Evolutionary conservation across 1,139 yeast species (phyloP), one percentile per base, ranked within the genome.

Genomic region (Yamadazyma dendronema): DNA sequence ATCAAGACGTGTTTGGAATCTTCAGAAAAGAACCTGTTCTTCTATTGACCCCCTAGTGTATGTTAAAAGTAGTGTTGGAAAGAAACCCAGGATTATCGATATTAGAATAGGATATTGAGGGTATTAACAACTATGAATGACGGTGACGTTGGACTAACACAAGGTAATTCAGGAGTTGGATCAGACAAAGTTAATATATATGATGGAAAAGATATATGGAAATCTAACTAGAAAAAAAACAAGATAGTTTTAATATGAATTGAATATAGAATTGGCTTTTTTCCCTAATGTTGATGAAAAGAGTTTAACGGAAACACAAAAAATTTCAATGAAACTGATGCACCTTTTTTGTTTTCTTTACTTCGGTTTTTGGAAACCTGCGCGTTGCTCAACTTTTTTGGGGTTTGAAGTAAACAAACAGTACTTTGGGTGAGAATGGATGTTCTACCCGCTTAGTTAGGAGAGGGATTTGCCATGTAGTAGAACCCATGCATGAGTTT

Each of bases 401-500:
- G 49, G 48, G 24, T 24, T 21, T 33, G 27, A 32, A 27, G 48
- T 47, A 47, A 47, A 47, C 49, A 46, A 37, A 43, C 37, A 26
- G n/a, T n/a, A n/a, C n/a, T n/a, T n/a, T n/a, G n/a, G n/a, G n/a
- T n/a, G n/a, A n/a, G n/a, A n/a, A n/a, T n/a, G n/a, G n/a, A n/a
- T n/a, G n/a, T n/a, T n/a, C n/a, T n/a, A n/a, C n/a, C n/a, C n/a
- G n/a, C n/a, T n/a, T n/a, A n/a, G n/a, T n/a, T n/a, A n/a, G n/a
- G n/a, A n/a, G n/a, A n/a, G n/a, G n/a, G n/a, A n/a, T n/a, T n/a
- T n/a, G n/a, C n/a, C n/a, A n/a, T n/a, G n/a, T n/a, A n/a, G n/a
- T n/a, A n/a, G n/a, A n/a, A n/a, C n/a, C n/a, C n/a, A n/a, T n/a
- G n/a, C n/a, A n/a, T n/a, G n/a, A n/a, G n/a, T n/a, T n/a, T n/a